Evolutionary conservation across 2,329 filamentous ascomycete genomes (phyloP), one percentile per base, ranked within the genome.

Genomic region (Aspergillus novoparasiticus): DNA sequence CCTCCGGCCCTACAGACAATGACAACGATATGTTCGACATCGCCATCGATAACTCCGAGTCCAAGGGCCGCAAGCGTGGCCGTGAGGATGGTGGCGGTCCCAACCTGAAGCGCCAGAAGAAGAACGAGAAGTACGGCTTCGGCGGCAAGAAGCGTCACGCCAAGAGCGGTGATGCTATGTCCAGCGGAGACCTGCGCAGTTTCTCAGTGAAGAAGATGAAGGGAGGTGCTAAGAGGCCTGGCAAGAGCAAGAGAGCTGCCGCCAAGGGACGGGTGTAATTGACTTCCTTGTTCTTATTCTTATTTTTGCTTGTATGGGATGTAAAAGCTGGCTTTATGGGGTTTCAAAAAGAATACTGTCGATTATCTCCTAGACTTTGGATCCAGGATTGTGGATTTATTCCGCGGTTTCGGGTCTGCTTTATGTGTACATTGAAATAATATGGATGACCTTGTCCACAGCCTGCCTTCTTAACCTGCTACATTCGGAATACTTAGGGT

Each of bases 41-140:
- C 23, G 93, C 90, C 68, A 86, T 96, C 64, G 93, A 97, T 72
- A 83, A 87, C 61, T 83, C 85, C 75, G 86, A 82, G 81, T 87
- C 72, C 75, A 83, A 83, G 55, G 82, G 79, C 69, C 73, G 77
- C 70, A 66, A 80, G 73, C 66, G 75, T 71, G 79, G 80, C 70
- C 79, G 80, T 61, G 75, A 77, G 59, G 72, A 77, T 65, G 77
- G 77, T 68, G 79, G 79, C 39, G 79, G 80, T 62, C 77, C 80
- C 57, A 72, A 77, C 56, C 3, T 57, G 67, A 98, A 98, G 84
- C 90, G 95, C 64, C 87, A 91, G 77, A 97, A 96, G 88, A 97
- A 96, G 84, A 90, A 99, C 76, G 86, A 91, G 69, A 97, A 97
- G 82, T 98, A 90, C 77, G 95, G 95, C 28, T 97, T 94, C 74